Percentiles rank a stretch among this genome's conserved stretches.
phyloP scores from a whole-genome alignment of 23 red algal species.

The Cyanidioschyzon merolae region DNA sequence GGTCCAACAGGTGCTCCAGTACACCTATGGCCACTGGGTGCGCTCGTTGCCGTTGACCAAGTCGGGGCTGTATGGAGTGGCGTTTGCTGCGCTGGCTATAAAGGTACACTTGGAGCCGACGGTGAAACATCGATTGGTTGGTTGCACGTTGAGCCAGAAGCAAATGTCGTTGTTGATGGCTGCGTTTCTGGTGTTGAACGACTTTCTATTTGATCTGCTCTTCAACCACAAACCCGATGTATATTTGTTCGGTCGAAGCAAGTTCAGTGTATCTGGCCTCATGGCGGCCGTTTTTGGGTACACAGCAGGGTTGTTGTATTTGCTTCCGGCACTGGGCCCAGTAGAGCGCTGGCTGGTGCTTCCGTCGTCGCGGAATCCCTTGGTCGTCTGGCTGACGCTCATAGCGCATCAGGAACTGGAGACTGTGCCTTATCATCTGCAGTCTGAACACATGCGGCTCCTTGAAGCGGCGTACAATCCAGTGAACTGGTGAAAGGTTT shows the following conservation, averaged over 20 bases:
- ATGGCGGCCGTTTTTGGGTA: background rate
- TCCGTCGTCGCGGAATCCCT: background rate
- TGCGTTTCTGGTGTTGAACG: background rate
- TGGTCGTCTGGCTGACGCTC: background rate
- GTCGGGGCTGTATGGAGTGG: slow-evolving; percentile 1
- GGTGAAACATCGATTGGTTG: background rate
- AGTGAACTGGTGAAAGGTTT: background rate
- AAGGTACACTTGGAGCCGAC: background rate
- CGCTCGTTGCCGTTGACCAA: background rate
- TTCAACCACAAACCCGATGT: background rate
- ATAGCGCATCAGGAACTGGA: background rate
- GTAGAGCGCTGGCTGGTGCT: slow-evolving; percentile 6
- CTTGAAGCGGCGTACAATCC: background rate
- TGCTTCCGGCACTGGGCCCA: background rate
- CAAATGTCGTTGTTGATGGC: background rate
- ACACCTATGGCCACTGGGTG: background rate
- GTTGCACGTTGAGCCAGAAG: background rate
- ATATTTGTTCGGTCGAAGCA: background rate
- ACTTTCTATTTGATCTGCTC: background rate
- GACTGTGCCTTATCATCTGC: slow-evolving; percentile 4
- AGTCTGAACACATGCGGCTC: background rate
- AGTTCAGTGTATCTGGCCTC: background rate
- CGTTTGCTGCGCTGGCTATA: background rate
- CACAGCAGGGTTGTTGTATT: background rate
- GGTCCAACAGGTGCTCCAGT: background rate